Conservation (phyloP, 768 basidiomycete genomes). For the Termitomyces sp. region DNA sequence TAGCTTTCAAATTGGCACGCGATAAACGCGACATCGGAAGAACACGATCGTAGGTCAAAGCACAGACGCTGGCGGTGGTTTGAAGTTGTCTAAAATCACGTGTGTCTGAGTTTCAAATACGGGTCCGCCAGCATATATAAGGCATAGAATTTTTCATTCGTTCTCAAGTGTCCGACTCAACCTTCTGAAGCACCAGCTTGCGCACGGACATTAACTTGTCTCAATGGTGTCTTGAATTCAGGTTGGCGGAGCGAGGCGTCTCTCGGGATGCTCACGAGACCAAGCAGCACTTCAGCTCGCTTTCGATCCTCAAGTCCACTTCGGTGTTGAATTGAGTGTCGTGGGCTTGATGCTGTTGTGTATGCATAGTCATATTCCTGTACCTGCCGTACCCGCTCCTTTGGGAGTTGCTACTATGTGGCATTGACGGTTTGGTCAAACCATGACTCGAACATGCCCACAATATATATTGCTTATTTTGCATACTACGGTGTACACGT, state of each 20-base stretch:
- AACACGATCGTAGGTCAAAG: not conserved
- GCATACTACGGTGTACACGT: no score
- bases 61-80: no score
- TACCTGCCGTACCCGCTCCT: constrained; percentile 55
- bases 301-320: constrained; percentile 8
- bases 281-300: constrained; percentile 22
- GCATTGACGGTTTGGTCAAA: constrained; percentile 75
- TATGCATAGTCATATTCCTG: constrained; percentile 40
- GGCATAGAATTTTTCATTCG: not conserved
- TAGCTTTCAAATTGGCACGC: constrained; percentile 45
- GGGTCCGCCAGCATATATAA: constrained; percentile 36
- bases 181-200: constrained; percentile 57
- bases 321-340: constrained; percentile 42
- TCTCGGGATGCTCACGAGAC: constrained; percentile 33
- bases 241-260: constrained; percentile 77
- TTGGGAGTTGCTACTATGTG: constrained; percentile 60
- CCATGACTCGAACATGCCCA: constrained; percentile 68
- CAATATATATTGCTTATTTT: not conserved
- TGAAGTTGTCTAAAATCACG: constrained; percentile 9
- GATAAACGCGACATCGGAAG: constrained; percentile 42
- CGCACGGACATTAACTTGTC: not conserved
- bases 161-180: constrained; percentile 33
- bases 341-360: constrained; percentile 31
- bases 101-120: constrained; percentile 14
- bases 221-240: constrained; percentile 57